Conservation (phyloP, 768 basidiomycete species). For the Lentinula aciculospora region DNA sequence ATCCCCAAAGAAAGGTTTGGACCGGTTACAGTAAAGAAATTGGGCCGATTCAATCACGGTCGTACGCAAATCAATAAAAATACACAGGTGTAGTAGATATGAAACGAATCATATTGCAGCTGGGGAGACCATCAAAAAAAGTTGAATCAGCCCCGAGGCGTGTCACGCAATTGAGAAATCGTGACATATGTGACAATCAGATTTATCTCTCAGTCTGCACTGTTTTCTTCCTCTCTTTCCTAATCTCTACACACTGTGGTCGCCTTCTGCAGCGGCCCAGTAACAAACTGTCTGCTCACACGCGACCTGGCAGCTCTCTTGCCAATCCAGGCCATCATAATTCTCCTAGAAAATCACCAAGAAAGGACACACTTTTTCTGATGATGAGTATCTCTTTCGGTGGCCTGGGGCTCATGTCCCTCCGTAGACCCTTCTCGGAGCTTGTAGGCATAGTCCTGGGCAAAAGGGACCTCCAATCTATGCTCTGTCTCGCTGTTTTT, state of each 20-base stretch:
- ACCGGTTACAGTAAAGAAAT: neutral
- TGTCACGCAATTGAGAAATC: neutral
- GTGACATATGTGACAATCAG: neutral
- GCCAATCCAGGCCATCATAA: conserved; percentile 30
- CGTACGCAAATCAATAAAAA: neutral
- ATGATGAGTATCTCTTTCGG: conserved; percentile 65
- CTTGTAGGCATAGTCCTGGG: conserved; percentile 44
- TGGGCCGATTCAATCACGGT: neutral
- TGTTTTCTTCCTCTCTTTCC: conserved; percentile 11
- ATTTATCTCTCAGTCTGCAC: neutral
- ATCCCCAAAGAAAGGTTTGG: neutral
- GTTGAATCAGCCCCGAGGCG: neutral
- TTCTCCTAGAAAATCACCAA: conserved; percentile 27
- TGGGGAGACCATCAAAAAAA: neutral
- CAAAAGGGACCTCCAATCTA: conserved; percentile 62
- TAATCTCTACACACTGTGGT: conserved; percentile 14
- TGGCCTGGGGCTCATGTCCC: conserved; percentile 54
- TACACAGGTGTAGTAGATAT: neutral
- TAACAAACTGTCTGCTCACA: conserved; percentile 37
- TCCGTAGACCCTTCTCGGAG: conserved; percentile 48
- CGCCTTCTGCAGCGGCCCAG: conserved; percentile 20
- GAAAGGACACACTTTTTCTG: conserved; percentile 44
- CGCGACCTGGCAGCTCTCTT: conserved; percentile 22
- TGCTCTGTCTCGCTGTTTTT: conserved; percentile 66
- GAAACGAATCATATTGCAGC: neutral